These are phyloP conservation scores for Blastomyces emzantsi DNA, from an alignment of 2,329 filamentous ascomycete species.

Conservation along the genomic window DNA sequence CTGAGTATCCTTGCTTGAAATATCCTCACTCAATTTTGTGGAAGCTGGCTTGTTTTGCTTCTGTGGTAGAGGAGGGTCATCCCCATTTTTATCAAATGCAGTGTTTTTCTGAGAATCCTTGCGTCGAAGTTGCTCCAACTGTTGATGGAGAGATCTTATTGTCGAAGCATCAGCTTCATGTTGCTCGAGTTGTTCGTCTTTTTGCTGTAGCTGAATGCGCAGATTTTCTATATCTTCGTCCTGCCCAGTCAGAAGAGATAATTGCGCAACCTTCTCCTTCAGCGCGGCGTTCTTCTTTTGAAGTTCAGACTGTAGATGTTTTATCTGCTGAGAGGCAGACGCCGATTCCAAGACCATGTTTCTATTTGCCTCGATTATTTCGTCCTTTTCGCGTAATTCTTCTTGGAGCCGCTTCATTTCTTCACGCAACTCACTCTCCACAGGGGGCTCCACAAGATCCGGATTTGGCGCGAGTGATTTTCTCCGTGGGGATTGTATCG, in stretches of 20 bases:
- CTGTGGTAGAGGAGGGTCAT: background rate
- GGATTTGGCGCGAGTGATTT: background rate
- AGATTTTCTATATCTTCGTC: slow-evolving; percentile 13
- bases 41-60: background rate
- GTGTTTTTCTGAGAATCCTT: background rate
- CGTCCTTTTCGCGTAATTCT: slow-evolving; percentile 27
- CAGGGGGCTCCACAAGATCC: slow-evolving; percentile 15
- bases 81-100: background rate
- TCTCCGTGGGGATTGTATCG: slow-evolving; percentile 14
- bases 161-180: slow-evolving; percentile 18
- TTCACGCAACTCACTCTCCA: slow-evolving; percentile 21
- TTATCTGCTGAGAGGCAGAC: slow-evolving; percentile 32
- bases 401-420: slow-evolving; percentile 28
- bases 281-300: slow-evolving; percentile 25
- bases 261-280: slow-evolving; percentile 20
- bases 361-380: slow-evolving; percentile 27
- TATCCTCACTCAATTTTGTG: slow-evolving; percentile 21
- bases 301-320: slow-evolving; percentile 32
- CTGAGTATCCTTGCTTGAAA: slow-evolving; percentile 26
- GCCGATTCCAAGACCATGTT: slow-evolving; percentile 27
- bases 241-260: slow-evolving; percentile 1
- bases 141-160: slow-evolving; percentile 16
- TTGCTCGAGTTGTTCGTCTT: slow-evolving; percentile 11
- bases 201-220: slow-evolving; percentile 7
- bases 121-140: slow-evolving; percentile 12